phyloP scores from a whole-genome alignment of 495 filamentous ascomycete genomes.

The Trichoderma asperelloides region DNA sequence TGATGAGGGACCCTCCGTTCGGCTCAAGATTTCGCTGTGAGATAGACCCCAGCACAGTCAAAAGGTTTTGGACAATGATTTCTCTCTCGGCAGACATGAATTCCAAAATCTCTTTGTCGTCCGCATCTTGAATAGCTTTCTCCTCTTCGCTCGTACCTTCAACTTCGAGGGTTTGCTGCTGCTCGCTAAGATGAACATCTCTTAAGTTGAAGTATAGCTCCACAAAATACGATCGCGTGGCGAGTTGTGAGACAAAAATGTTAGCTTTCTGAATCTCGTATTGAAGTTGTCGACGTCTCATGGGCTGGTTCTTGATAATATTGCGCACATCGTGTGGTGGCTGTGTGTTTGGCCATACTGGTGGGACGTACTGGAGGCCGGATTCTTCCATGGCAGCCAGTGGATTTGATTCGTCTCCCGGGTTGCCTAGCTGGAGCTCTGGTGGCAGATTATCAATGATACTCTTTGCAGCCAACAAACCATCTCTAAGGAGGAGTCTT shows the following conservation, averaged over 20 bases:
- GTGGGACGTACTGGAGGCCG: constrained; percentile 28
- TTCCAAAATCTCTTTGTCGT: constrained; percentile 24
- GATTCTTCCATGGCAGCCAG: constrained; percentile 20
- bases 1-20: constrained; percentile 62
- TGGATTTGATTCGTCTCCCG: constrained; percentile 14
- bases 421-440: constrained; percentile 45
- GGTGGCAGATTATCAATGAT: constrained; percentile 50
- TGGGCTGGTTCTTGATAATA: constrained; percentile 23
- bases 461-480: constrained; percentile 50
- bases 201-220: constrained; percentile 68
- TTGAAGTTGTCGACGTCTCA: constrained; percentile 49
- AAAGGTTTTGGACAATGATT: constrained; percentile 63
- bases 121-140: constrained; percentile 35
- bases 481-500: constrained; percentile 51
- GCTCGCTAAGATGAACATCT: constrained; percentile 37
- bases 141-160: constrained; percentile 12
- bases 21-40: constrained; percentile 76
- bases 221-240: constrained; percentile 69
- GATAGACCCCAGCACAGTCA: constrained; percentile 59
- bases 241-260: constrained; percentile 66
- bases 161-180: constrained; percentile 17
- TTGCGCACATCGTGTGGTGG: constrained; percentile 30
- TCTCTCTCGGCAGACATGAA: constrained; percentile 62
- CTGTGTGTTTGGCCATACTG: constrained; percentile 23
- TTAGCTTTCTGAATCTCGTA: constrained; percentile 81